These are phyloP conservation scores for Amanita muscaria DNA, from an alignment of 768 basidiomycete genomes.

Conservation along the genomic window DNA sequence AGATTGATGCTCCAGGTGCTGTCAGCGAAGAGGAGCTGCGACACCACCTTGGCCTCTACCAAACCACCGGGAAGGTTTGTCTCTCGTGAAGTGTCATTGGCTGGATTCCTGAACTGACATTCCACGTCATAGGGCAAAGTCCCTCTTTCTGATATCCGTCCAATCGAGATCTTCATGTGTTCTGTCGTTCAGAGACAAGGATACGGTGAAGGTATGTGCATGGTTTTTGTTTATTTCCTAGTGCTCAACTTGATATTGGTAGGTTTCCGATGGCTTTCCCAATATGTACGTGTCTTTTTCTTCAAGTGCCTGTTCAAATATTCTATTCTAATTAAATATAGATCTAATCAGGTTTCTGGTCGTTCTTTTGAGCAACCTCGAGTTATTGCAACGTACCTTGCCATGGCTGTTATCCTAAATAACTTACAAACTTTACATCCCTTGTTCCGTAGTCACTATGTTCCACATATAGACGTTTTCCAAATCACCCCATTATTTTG, in stretches of 20 bases:
- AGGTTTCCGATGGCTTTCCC: conserved; percentile 95
- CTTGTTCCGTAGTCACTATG: background rate
- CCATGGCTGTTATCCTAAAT: background rate
- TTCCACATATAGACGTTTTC: background rate
- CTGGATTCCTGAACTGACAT: background rate
- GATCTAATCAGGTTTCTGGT: conserved; percentile 1
- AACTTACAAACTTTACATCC: background rate
- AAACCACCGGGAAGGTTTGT: conserved; percentile 97
- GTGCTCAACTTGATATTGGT: conserved; percentile 10
- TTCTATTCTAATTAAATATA: conserved; percentile 1
- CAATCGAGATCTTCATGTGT: conserved; percentile 99
- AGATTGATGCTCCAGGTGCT: conserved; percentile 97
- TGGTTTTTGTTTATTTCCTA: background rate
- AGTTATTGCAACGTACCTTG: background rate
- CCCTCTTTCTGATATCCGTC: conserved; percentile 91
- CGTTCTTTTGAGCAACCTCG: background rate
- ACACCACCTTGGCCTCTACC: conserved; percentile 90
- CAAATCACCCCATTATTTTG: background rate
- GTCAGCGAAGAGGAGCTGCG: conserved; percentile 97
- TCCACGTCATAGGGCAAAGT: conserved; percentile 72
- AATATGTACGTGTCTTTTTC: conserved; percentile 66
- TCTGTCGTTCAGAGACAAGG: conserved; percentile 98
- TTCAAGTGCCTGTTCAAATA: background rate
- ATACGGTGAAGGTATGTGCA: conserved; percentile 79
- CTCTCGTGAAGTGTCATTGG: background rate